Evolutionary conservation across 306 rosid genomes (phyloP), one percentile per base, ranked within the genome.

Genomic region (Prunus padus): DNA sequence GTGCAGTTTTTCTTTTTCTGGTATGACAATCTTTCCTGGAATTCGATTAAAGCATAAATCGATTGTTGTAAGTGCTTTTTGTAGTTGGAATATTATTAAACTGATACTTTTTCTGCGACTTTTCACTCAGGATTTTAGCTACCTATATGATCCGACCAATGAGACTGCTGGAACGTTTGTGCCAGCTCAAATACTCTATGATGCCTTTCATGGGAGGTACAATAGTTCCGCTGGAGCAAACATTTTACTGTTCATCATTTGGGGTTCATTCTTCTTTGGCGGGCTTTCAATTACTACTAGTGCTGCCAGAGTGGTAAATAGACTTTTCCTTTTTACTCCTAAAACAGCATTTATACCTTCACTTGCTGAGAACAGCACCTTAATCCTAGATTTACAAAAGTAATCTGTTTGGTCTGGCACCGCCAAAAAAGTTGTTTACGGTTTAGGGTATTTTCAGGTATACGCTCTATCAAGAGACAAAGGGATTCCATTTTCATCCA

Each of bases 221-320:
- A 83, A 91, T 11, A 92, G 65, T 83, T 77, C 87, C 23, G 69
- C 81, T 7, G 96, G 94, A 67, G 98, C 96, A 42, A 88, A 88
- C 75, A 64, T 90, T 65, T 75, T 92, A 22, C 86, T 92, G 23
- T 86, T 79, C 57, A 22, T 92, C 79, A 92, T 90, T 62, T 92
- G 94, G 94, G 98, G 92, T 70, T 92, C 98, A 11, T 92, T 90
- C 82, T 92, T 90, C 88, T 92, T 90, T 67, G 94, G 96, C 9
- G 98, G 98, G 19, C 94, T 90, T 75, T 92, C 96, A 55, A 88
- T 88, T 74, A 92, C 96, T 16, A 90, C 96, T 1, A 90, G 94
- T 82, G 97, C 92, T 49, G 98, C 98, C 23, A 86, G 98, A 87
- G 98, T 92, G 57, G 97, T 91, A 82, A 77, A 86, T n/a, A 16